These are phyloP conservation scores for Mallotus japonicus DNA, from an alignment of 441 rosid species.

Conservation along the genomic window DNA sequence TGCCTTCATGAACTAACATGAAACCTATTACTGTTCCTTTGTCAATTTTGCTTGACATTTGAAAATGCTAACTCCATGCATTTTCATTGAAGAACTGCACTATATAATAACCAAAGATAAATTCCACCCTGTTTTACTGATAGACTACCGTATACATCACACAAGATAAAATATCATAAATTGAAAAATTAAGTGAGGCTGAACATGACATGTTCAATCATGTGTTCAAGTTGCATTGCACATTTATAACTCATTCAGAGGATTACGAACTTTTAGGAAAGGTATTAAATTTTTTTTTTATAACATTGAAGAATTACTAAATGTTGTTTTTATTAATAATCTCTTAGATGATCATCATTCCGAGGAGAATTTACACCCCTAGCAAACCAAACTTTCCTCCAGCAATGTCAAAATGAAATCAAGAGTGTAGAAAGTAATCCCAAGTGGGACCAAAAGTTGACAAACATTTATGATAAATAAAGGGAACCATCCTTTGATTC, in stretches of 20 bases:
- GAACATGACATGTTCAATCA: background rate
- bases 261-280: background rate
- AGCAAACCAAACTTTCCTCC: background rate
- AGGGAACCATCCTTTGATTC: background rate
- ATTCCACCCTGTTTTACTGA: background rate
- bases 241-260: background rate
- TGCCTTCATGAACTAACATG: background rate
- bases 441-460: background rate
- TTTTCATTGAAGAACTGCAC: background rate
- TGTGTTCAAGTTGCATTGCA: background rate
- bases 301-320: background rate
- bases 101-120: background rate
- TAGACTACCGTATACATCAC: background rate
- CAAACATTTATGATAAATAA: background rate
- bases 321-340: background rate
- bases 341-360: background rate
- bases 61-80: background rate
- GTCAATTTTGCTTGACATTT: background rate
- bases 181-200: background rate
- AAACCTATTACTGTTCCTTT: conserved; percentile 1
- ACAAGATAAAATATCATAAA: background rate
- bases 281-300: background rate
- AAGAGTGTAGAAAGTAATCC: background rate
- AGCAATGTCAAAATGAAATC: background rate
- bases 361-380: background rate